Conservation (phyloP, 495 filamentous ascomycete species). For the Immersiella caudata region DNA sequence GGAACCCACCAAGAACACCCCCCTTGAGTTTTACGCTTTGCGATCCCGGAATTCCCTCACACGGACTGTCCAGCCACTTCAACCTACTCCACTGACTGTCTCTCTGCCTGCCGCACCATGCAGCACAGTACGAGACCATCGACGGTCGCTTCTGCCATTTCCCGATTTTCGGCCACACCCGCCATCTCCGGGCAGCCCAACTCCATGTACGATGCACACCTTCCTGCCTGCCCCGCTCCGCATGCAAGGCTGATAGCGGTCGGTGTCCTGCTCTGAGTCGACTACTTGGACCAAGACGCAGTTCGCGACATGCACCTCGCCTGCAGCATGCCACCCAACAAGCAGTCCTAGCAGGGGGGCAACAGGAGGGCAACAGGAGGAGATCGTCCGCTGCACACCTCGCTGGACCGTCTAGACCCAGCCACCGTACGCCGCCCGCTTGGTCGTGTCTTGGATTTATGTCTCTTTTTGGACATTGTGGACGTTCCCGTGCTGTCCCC, state of each 20-base stretch:
- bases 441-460: neutral
- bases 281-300: neutral
- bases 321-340: neutral
- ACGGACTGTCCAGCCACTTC: neutral
- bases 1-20: neutral
- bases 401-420: constrained; percentile 1
- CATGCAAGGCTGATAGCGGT: constrained; percentile 23
- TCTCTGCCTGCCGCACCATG: neutral
- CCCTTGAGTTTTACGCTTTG: neutral
- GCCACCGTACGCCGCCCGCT: constrained; percentile 5
- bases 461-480: constrained; percentile 1
- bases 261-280: neutral
- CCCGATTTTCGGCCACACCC: neutral
- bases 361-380: neutral
- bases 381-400: neutral
- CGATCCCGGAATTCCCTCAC: neutral
- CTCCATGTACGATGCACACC: constrained; percentile 15
- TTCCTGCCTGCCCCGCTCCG: constrained; percentile 5
- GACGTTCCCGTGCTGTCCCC: too few species aligned
- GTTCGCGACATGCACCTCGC: neutral
- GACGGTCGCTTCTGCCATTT: neutral
- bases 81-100: neutral
- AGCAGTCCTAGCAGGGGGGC: neutral
- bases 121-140: neutral
- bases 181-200: neutral